A percentile compares a stretch with the other conserved stretches of the same genome.
phyloP scores from a whole-genome alignment of 495 filamentous ascomycete species.

The Tuber aestivum region DNA sequence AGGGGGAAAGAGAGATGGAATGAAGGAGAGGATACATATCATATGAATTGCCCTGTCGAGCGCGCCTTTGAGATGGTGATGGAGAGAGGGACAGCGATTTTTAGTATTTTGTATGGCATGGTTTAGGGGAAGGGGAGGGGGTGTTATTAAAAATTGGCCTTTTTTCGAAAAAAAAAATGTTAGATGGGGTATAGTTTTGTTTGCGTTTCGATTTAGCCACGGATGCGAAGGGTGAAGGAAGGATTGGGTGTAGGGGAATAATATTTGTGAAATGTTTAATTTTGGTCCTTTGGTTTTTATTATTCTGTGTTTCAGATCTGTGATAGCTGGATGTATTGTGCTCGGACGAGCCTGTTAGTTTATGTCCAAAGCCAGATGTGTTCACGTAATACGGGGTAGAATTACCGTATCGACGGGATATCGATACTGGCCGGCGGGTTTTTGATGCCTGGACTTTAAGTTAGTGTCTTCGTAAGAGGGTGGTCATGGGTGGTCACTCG shows the following conservation, averaged over 20 bases:
- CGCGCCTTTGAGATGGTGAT: background rate
- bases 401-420: background rate
- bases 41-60: background rate
- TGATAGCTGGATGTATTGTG: background rate
- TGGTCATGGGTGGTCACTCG: background rate
- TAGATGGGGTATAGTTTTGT: background rate
- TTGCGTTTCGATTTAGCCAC: background rate
- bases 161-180: background rate
- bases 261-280: background rate
- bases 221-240: background rate
- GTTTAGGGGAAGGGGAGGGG: background rate
- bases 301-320: background rate
- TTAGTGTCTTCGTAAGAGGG: too few relatives aligned
- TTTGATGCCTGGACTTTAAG: background rate
- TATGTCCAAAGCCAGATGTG: background rate
- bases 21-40: background rate
- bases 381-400: background rate
- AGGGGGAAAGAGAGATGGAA: background rate
- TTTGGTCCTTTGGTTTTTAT: background rate
- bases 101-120: background rate
- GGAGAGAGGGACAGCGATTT: background rate
- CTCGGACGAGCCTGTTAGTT: background rate
- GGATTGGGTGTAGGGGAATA: background rate
- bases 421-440: background rate
- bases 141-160: background rate